Conservation (phyloP, 1,284 basidiomycete species). For the Malassezia arunalokei region DNA sequence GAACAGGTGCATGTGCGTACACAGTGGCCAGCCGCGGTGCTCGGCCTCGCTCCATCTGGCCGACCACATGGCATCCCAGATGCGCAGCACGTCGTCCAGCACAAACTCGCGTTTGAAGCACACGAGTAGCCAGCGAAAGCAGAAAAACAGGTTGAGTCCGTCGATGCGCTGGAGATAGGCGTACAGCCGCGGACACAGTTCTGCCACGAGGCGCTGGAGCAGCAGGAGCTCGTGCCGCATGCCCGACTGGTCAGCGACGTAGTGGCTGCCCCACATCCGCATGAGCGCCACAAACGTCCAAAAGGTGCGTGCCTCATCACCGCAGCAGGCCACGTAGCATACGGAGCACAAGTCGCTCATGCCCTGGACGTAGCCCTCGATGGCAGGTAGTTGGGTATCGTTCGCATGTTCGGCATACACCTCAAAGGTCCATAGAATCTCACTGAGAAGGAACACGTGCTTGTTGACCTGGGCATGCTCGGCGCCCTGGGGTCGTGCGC, state of each 20-base stretch:
- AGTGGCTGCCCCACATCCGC: constrained; percentile 90
- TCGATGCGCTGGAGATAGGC: constrained; percentile 64
- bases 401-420: constrained; percentile 22
- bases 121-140: constrained; percentile 62
- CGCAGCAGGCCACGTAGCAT: constrained; percentile 77
- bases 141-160: constrained; percentile 89
- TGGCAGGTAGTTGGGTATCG: constrained; percentile 6
- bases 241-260: constrained; percentile 86
- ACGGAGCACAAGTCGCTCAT: constrained; percentile 96
- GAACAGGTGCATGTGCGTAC: constrained; percentile 53
- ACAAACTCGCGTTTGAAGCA: constrained; percentile 63
- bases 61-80: constrained; percentile 62
- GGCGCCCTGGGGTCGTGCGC: constrained; percentile 51
- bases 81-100: constrained; percentile 69
- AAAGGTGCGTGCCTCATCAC: constrained; percentile 77
- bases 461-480: constrained; percentile 66
- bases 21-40: constrained; percentile 4
- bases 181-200: constrained; percentile 74
- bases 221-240: constrained; percentile 88
- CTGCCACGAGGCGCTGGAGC: constrained; percentile 73
- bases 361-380: constrained; percentile 66
- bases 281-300: constrained; percentile 93
- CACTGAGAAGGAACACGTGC: constrained; percentile 65
- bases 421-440: constrained; percentile 72
- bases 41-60: constrained; percentile 19